These are phyloP conservation scores for Platismatia glauca DNA, from an alignment of 495 filamentous ascomycete genomes.

Conservation along the genomic window DNA sequence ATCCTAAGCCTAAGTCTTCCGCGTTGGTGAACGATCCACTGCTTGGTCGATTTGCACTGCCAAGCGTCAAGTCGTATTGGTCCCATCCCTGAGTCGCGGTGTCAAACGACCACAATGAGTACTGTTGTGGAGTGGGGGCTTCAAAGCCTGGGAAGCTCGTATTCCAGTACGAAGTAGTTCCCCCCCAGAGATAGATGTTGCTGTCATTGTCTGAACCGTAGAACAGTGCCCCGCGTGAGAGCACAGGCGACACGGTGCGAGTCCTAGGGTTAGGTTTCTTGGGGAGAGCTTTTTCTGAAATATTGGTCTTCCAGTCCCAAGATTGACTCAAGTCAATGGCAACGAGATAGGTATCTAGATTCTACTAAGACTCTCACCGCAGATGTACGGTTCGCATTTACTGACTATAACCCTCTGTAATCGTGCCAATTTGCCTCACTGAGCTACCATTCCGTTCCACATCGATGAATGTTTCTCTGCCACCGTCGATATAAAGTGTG, in stretches of 20 bases:
- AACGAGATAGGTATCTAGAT: conserved; percentile 33
- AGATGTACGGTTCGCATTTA: neutral
- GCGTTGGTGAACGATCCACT: neutral
- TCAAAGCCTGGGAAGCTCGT: conserved; percentile 30
- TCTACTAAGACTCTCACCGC: neutral
- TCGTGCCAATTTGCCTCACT: conserved; percentile 14
- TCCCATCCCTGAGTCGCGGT: conserved; percentile 25
- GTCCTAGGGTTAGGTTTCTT: conserved; percentile 28
- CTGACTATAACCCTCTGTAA: conserved; percentile 25
- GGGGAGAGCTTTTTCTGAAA: conserved; percentile 27
- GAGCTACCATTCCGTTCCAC: conserved; percentile 15
- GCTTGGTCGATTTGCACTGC: neutral
- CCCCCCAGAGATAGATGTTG: conserved; percentile 32
- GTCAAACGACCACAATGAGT: conserved; percentile 28
- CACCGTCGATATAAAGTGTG: conserved; percentile 34
- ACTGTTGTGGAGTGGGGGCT: conserved; percentile 22
- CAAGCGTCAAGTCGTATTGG: conserved; percentile 11
- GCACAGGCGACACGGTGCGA: conserved; percentile 24
- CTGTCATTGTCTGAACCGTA: conserved; percentile 22
- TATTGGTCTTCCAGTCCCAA: conserved; percentile 39
- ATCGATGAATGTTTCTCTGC: conserved; percentile 29
- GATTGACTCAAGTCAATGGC: conserved; percentile 30
- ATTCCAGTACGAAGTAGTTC: conserved; percentile 30
- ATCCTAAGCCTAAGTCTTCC: conserved; percentile 23
- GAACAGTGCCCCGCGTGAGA: conserved; percentile 32